Percentiles rank a stretch among this genome's conserved stretches.
phyloP scores from a whole-genome alignment of 148 eudicot genomes.

The Heliamphora exappendiculata region DNA sequence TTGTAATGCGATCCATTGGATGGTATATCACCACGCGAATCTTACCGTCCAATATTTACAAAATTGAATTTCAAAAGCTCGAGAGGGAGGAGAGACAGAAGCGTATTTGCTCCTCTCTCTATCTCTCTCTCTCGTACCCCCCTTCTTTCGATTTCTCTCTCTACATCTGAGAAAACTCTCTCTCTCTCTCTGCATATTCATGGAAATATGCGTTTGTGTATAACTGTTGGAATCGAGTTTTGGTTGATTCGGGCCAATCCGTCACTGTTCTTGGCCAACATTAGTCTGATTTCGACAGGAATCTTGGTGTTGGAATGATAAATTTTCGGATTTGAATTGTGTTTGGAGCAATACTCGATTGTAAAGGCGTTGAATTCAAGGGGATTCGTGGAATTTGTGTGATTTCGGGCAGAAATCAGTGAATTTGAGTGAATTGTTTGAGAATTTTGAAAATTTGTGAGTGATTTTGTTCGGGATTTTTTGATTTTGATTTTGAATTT shows the following conservation, averaged over 20 bases:
- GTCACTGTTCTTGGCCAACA: not conserved
- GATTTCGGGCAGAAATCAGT: not conserved
- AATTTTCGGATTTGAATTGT: not conserved
- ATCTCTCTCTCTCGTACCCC: not conserved
- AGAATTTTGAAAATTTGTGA: not conserved
- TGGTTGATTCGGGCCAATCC: slow-evolving; percentile 1
- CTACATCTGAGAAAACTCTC: not conserved
- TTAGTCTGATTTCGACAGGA: not conserved
- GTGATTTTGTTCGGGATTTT: not conserved
- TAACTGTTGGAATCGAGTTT: not conserved
- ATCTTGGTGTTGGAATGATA: not conserved
- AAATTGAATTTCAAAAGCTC: slow-evolving; percentile 49
- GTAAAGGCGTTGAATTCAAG: not conserved
- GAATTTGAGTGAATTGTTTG: slow-evolving; percentile 18
- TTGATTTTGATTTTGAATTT: slow-evolving; percentile 14
- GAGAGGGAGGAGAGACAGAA: slow-evolving; percentile 24
- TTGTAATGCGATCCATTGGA: slow-evolving; percentile 20
- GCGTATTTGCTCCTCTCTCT: slow-evolving; percentile 5
- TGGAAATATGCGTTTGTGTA: not conserved
- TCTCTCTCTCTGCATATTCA: not conserved
- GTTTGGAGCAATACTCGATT: not conserved
- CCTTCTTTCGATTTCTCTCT: slow-evolving; percentile 11
- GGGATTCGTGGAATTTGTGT: not conserved
- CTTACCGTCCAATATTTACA: slow-evolving; percentile 33
- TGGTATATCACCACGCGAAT: slow-evolving; percentile 15